A percentile compares a stretch with the other conserved stretches of the same genome.
Evolutionary conservation across 768 basidiomycete species (phyloP).

Genomic region (Tephrocybe sp.): DNA sequence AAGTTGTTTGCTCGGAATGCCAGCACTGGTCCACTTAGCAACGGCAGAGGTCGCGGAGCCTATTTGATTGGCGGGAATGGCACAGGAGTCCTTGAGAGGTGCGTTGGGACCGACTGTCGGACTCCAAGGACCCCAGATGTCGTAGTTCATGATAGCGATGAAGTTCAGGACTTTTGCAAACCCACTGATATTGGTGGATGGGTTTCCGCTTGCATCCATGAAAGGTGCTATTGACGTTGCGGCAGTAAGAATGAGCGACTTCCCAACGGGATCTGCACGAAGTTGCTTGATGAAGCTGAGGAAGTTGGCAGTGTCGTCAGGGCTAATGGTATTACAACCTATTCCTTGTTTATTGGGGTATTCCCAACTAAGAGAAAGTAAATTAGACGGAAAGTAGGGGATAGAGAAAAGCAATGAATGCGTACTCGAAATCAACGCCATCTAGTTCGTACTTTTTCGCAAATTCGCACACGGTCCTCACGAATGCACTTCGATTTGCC

Average conservation of each 20-base stretch:
- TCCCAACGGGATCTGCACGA: conserved; percentile 51
- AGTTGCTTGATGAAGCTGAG: conserved; percentile 77
- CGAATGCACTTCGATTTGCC: conserved; percentile 62
- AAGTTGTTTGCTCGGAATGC: conserved; percentile 66
- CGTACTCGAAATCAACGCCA: conserved; percentile 58
- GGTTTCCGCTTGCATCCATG: conserved; percentile 46
- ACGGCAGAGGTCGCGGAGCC: conserved; percentile 82
- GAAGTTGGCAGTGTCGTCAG: conserved; percentile 73
- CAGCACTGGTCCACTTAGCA: conserved; percentile 69
- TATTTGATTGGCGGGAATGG: conserved; percentile 51
- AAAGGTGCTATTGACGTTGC: conserved; percentile 44
- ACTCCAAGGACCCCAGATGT: conserved; percentile 66
- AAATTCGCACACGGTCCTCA: conserved; percentile 52
- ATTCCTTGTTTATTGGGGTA: conserved; percentile 73
- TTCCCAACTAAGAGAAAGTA: conserved; percentile 68
- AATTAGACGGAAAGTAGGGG: not conserved
- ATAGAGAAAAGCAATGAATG: not conserved
- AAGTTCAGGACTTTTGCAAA: conserved; percentile 69
- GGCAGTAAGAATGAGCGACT: conserved; percentile 58
- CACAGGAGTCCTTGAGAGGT: conserved; percentile 82
- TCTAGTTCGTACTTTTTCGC: conserved; percentile 56
- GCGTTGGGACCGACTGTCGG: conserved; percentile 80
- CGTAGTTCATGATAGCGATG: conserved; percentile 68
- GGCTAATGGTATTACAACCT: conserved; percentile 66
- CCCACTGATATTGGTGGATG: conserved; percentile 62